Evolutionary conservation across 2,329 filamentous ascomycete genomes (phyloP).

Genomic region (Geosmithia flava): DNA sequence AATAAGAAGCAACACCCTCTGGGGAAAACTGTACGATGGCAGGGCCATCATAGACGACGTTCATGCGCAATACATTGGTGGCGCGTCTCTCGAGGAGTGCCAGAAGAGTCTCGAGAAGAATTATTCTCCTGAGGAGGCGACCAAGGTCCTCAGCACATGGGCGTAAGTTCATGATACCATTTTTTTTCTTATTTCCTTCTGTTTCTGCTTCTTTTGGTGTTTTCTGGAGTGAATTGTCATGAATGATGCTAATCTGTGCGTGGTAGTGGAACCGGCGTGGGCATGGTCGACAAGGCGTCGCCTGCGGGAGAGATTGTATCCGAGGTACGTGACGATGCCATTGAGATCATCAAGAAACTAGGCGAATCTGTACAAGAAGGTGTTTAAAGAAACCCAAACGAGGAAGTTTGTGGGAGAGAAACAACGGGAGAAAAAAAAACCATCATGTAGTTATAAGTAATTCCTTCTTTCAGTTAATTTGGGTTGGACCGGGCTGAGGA

Average conservation of each 20-base stretch:
- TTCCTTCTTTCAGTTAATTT: too few species aligned
- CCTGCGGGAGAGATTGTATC: constrained; percentile 29
- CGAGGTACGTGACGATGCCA: constrained; percentile 24
- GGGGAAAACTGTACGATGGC: constrained; percentile 30
- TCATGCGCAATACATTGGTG: constrained; percentile 24
- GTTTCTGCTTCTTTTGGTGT: neutral
- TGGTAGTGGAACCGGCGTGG: constrained; percentile 27
- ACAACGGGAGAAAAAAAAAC: too few species aligned
- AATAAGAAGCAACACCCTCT: constrained; percentile 22
- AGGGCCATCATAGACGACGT: constrained; percentile 25
- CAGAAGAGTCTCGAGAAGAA: constrained; percentile 22
- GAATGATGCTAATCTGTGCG: neutral
- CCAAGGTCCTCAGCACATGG: constrained; percentile 21
- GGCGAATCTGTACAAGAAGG: constrained; percentile 3
- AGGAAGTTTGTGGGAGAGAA: too few species aligned
- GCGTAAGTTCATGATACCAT: constrained; percentile 14
- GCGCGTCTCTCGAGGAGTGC: constrained; percentile 29
- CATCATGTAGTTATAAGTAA: too few species aligned
- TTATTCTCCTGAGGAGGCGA: constrained; percentile 18
- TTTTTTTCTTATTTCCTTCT: neutral
- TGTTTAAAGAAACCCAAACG: neutral
- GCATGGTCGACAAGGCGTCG: constrained; percentile 26
- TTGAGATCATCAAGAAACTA: constrained; percentile 13
- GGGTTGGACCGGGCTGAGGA: too few species aligned
- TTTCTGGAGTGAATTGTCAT: neutral